Conservation (phyloP, 2,329 filamentous ascomycete genomes). For the Paraphaeosphaeria sporulosa region DNA sequence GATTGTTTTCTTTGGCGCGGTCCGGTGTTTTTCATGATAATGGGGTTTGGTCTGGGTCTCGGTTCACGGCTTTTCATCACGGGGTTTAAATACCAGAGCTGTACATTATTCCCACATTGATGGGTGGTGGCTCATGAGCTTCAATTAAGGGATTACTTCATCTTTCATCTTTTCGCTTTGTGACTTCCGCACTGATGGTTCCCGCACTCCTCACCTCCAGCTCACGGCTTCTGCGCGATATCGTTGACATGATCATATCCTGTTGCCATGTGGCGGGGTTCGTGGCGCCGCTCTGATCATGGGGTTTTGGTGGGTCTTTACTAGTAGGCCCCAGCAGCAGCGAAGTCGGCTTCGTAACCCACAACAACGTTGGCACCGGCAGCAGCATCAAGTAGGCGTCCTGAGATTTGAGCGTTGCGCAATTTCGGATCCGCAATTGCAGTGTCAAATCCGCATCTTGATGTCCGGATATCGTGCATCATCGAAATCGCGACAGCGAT, state of each 20-base stretch:
- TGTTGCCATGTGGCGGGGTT: background rate
- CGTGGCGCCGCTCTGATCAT: background rate
- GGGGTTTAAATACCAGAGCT: constrained; percentile 62
- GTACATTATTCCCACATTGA: constrained; percentile 66
- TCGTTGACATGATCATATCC: background rate
- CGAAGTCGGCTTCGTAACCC: background rate
- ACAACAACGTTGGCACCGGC: background rate
- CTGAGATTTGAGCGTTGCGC: background rate
- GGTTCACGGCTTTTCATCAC: constrained; percentile 59
- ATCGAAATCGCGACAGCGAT: background rate
- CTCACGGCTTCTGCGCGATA: background rate
- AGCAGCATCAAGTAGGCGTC: background rate
- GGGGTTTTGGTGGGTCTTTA: background rate
- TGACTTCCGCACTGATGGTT: constrained; percentile 1
- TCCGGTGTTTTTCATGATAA: constrained; percentile 73
- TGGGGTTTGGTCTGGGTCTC: constrained; percentile 71
- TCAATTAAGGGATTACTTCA: constrained; percentile 46
- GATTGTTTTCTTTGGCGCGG: constrained; percentile 53
- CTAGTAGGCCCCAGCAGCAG: background rate
- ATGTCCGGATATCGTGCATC: background rate
- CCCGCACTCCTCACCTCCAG: background rate
- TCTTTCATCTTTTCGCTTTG: constrained; percentile 18
- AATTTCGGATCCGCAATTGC: background rate
- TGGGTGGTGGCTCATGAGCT: constrained; percentile 56
- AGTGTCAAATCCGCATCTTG: no score